Conservation (phyloP, 176 grass and related monocot species). For the Aegilops speltoides region DNA sequence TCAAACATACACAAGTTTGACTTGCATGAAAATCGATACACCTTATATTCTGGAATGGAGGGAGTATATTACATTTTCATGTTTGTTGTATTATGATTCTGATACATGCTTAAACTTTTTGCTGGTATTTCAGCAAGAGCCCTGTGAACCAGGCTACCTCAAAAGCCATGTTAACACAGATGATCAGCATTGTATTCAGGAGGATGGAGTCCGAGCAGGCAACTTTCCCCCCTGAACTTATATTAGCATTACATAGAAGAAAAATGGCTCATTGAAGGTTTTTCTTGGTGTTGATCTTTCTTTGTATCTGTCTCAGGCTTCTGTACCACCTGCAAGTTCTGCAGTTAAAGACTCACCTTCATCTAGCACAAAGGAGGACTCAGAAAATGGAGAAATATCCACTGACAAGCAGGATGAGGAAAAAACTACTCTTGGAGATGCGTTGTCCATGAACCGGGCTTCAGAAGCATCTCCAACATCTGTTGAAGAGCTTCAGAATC, state of each 20-base stretch:
- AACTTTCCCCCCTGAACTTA: conserved; percentile 18
- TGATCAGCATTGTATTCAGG: conserved; percentile 98
- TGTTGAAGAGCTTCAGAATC: conserved; percentile 94
- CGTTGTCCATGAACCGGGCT: conserved; percentile 57
- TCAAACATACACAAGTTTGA: no score
- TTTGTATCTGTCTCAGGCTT: conserved; percentile 51
- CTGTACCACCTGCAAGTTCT: conserved; percentile 43
- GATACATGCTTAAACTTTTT: conserved; percentile 35
- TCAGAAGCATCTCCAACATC: conserved; percentile 69
- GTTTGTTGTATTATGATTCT: conserved; percentile 28
- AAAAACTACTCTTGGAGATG: conserved; percentile 75
- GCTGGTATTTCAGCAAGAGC: conserved; percentile 78
- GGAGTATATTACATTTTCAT: conserved; percentile 16
- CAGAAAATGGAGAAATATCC: conserved; percentile 80
- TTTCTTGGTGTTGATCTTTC: conserved; percentile 21
- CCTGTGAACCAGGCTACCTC: conserved; percentile 98
- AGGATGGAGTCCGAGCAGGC: conserved; percentile 93
- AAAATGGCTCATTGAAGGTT: conserved; percentile 8
- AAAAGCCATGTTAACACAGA: conserved; percentile 99
- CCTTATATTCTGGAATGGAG: no score
- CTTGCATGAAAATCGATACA: no score
- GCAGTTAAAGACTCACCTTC: conserved; percentile 48
- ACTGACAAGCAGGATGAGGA: conserved; percentile 61
- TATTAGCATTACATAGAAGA: conserved; percentile 17
- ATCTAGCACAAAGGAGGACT: conserved; percentile 50